Conservation (phyloP, 495 filamentous ascomycete genomes). For the Xylaria nigripes region DNA sequence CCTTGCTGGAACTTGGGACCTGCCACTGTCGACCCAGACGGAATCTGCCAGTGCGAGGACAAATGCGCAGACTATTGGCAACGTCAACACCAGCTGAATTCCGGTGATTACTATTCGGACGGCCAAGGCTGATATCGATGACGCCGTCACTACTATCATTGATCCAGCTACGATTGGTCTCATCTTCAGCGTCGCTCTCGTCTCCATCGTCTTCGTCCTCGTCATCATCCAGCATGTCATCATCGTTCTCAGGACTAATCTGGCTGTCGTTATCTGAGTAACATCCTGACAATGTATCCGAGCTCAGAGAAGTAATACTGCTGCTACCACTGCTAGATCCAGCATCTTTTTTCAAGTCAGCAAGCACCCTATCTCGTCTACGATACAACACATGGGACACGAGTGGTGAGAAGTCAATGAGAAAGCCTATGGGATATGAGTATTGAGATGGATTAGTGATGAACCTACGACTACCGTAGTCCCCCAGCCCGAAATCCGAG, state of each 20-base stretch:
- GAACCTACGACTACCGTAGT: not conserved
- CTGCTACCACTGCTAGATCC: not conserved
- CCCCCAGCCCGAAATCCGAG: not conserved
- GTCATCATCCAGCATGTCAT: too few relatives aligned
- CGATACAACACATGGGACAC: too few relatives aligned
- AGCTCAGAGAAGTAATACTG: too few relatives aligned
- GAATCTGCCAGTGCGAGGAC: not conserved
- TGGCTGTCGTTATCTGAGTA: not conserved
- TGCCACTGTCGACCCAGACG: constrained; percentile 4
- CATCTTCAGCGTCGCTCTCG: not conserved
- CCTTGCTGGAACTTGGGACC: not conserved
- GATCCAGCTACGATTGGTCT: not conserved
- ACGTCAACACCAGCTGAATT: not conserved
- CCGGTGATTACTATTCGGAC: not conserved
- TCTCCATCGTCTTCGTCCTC: not conserved
- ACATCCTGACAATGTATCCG: not conserved
- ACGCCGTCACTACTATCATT: not conserved
- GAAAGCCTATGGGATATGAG: not conserved
- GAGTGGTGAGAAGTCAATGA: not conserved
- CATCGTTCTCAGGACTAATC: not conserved
- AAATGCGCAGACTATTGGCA: not conserved
- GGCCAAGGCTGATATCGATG: not conserved
- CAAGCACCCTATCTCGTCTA: not conserved
- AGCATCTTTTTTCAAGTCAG: not conserved
- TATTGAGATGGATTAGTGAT: not conserved